A percentile compares a stretch with the other conserved stretches of the same genome.
phyloP scores from a whole-genome alignment of 1,284 basidiomycete species.

The Cystobasidium slooffiae region DNA sequence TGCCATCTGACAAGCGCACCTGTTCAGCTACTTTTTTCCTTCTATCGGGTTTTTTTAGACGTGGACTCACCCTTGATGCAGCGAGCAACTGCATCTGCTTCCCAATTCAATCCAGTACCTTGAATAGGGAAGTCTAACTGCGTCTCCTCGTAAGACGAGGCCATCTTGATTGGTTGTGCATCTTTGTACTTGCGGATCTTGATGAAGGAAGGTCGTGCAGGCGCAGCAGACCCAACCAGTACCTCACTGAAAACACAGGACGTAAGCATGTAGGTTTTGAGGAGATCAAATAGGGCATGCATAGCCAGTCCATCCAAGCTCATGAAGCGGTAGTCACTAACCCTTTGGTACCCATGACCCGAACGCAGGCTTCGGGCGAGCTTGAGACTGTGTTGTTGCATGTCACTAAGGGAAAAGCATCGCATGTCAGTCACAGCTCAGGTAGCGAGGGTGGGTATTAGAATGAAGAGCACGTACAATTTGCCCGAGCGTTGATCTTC shows the following conservation, averaged over 20 bases:
- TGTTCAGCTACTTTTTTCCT: background rate
- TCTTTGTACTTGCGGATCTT: constrained; percentile 42
- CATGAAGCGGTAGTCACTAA: constrained; percentile 34
- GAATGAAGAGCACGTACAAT: constrained; percentile 49
- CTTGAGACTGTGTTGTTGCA: constrained; percentile 37
- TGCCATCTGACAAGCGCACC: constrained; percentile 49
- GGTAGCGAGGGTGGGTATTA: background rate
- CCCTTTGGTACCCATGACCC: constrained; percentile 54
- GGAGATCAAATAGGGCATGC: background rate
- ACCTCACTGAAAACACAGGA: constrained; percentile 32
- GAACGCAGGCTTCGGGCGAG: constrained; percentile 21
- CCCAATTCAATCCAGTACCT: constrained; percentile 56
- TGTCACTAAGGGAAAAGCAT: constrained; percentile 8
- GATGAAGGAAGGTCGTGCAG: constrained; percentile 32
- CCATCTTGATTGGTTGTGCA: constrained; percentile 24
- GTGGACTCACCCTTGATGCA: constrained; percentile 50
- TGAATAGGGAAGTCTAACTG: constrained; percentile 32
- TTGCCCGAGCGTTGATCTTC: constrained; percentile 55
- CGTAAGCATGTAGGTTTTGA: constrained; percentile 45
- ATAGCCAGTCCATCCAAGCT: background rate
- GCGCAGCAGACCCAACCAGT: constrained; percentile 25
- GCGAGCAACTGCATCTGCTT: constrained; percentile 59
- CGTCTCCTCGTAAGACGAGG: constrained; percentile 31
- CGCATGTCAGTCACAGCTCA: background rate
- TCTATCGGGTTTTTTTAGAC: background rate